These are phyloP conservation scores for Fusarium neocosmosporiellum DNA, from an alignment of 2,329 filamentous ascomycete genomes.

Conservation along the genomic window DNA sequence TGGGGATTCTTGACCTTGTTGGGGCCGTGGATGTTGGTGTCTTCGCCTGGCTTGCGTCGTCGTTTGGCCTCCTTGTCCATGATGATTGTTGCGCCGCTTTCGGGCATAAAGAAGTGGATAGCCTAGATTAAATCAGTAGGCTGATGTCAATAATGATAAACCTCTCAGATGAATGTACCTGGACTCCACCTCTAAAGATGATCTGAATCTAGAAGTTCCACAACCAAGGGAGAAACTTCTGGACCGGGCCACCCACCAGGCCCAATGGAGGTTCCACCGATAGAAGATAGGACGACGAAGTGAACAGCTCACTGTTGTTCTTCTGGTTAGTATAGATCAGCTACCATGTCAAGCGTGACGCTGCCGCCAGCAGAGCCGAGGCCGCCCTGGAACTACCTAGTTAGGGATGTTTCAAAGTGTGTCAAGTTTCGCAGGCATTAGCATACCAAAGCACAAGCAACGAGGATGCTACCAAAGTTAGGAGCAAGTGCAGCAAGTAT, in stretches of 20 bases:
- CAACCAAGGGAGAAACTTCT: slow-evolving; percentile 53
- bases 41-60: slow-evolving; percentile 66
- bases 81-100: slow-evolving; percentile 79
- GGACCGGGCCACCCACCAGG: too few species aligned
- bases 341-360: slow-evolving; percentile 78
- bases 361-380: slow-evolving; percentile 77
- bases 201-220: slow-evolving; percentile 89
- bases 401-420: neutral
- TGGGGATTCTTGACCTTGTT: slow-evolving; percentile 75
- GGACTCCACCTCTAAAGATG: slow-evolving; percentile 75
- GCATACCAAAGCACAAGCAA: too few species aligned
- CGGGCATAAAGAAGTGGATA: slow-evolving; percentile 75
- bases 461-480: too few species aligned
- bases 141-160: too few species aligned
- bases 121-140: too few species aligned
- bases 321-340: slow-evolving; percentile 76
- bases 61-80: slow-evolving; percentile 82
- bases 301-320: slow-evolving; percentile 78
- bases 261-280: slow-evolving; percentile 81
- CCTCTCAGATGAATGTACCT: too few species aligned
- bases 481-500: too few species aligned
- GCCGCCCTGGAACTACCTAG: slow-evolving; percentile 57
- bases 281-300: slow-evolving; percentile 80
- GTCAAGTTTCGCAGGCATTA: too few species aligned
- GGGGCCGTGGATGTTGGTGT: slow-evolving; percentile 1